These are phyloP conservation scores for Pleurotus sapidus DNA, from an alignment of 768 basidiomycete genomes.

Conservation along the genomic window DNA sequence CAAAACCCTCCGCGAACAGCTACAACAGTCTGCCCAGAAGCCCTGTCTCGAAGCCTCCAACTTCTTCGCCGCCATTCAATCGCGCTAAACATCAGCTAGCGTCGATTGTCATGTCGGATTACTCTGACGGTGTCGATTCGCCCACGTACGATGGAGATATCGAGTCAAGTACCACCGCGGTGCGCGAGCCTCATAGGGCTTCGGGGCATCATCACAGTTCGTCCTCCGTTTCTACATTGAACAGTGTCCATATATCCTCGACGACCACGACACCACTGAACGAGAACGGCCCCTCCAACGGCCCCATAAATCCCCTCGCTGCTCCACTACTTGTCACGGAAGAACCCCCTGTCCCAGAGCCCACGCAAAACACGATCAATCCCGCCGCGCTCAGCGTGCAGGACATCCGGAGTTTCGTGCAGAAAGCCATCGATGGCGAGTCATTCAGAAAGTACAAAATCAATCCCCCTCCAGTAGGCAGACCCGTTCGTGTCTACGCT, in stretches of 20 bases:
- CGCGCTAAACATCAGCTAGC: slow-evolving; percentile 52
- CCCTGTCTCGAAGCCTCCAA: slow-evolving; percentile 25
- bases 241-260: slow-evolving; percentile 18
- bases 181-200: slow-evolving; percentile 18
- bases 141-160: slow-evolving; percentile 91
- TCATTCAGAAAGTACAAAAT: slow-evolving; percentile 72
- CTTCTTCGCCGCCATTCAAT: slow-evolving; percentile 11
- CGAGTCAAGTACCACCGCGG: slow-evolving; percentile 70
- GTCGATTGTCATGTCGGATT: slow-evolving; percentile 53
- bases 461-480: slow-evolving; percentile 74
- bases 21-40: slow-evolving; percentile 1
- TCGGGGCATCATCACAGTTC: slow-evolving; percentile 32
- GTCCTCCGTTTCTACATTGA: slow-evolving; percentile 49
- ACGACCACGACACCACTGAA: slow-evolving; percentile 12
- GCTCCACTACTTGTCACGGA: slow-evolving; percentile 27
- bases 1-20: slow-evolving; percentile 20
- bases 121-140: slow-evolving; percentile 72
- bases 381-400: slow-evolving; percentile 66
- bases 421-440: slow-evolving; percentile 72
- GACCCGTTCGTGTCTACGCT: slow-evolving; percentile 89
- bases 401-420: slow-evolving; percentile 80
- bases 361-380: slow-evolving; percentile 44
- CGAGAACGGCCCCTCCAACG: slow-evolving; percentile 21
- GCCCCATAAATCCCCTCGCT: slow-evolving; percentile 26
- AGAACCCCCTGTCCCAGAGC: slow-evolving; percentile 39